These are phyloP conservation scores for Umbelopsis sp. DNA, from an alignment of 371 early-diverging fungal genomes.

Conservation along the genomic window DNA sequence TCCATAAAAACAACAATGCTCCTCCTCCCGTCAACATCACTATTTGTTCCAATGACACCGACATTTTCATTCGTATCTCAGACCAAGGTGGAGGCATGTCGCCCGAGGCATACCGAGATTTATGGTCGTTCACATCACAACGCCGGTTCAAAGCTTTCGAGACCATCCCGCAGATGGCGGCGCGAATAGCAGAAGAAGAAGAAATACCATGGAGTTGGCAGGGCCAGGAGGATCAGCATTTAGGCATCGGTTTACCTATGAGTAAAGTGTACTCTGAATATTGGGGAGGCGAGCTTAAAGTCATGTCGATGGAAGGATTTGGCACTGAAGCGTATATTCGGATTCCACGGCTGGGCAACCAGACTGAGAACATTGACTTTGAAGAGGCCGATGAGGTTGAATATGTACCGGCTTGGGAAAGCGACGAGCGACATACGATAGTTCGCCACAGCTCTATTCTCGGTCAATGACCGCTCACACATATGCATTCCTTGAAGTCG, in stretches of 20 bases:
- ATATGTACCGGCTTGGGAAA: constrained; percentile 7
- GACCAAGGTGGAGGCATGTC: constrained; percentile 84
- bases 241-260: constrained; percentile 91
- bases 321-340: constrained; percentile 90
- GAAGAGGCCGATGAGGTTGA: constrained; percentile 20
- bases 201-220: constrained; percentile 5
- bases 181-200: constrained; percentile 24
- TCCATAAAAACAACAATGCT: background rate
- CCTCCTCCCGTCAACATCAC: constrained; percentile 72
- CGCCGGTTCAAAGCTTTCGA: constrained; percentile 19
- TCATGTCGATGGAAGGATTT: constrained; percentile 80
- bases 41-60: constrained; percentile 60
- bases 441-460: background rate
- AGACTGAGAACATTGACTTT: constrained; percentile 61
- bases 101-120: constrained; percentile 45
- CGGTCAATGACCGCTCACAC: background rate
- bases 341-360: constrained; percentile 71
- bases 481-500: too few relatives aligned
- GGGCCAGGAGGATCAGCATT: constrained; percentile 35
- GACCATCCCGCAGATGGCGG: constrained; percentile 5
- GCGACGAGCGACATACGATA: background rate
- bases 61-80: constrained; percentile 79
- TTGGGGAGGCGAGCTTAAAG: constrained; percentile 78
- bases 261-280: constrained; percentile 84
- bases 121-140: constrained; percentile 65